Conservation (phyloP, 441 rosid genomes). For the Sinapis alba region DNA sequence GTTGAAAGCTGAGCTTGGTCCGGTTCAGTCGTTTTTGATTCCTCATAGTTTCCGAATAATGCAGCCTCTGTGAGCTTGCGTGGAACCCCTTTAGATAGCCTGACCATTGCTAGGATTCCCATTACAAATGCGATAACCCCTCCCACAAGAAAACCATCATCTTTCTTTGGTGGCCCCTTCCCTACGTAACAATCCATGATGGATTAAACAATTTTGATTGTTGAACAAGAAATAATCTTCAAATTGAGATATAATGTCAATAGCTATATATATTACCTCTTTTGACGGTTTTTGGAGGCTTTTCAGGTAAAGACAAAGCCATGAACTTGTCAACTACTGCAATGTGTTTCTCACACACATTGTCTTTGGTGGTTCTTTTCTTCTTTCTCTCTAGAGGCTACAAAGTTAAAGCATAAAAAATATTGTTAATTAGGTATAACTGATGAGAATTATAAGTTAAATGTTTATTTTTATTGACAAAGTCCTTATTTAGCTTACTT, state of each 20-base stretch:
- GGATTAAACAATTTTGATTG: background rate
- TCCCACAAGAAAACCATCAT: slow-evolving; percentile 41
- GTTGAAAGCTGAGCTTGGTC: slow-evolving; percentile 35
- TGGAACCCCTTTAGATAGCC: slow-evolving; percentile 65
- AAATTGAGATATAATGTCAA: background rate
- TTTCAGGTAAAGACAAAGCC: slow-evolving; percentile 50
- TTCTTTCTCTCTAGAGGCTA: slow-evolving; percentile 46
- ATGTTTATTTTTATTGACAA: background rate
- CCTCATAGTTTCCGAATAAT: slow-evolving; percentile 46
- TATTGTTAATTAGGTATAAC: background rate
- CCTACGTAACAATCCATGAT: slow-evolving; percentile 26
- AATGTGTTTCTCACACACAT: slow-evolving; percentile 33
- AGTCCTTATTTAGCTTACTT: background rate
- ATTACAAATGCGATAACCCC: slow-evolving; percentile 61
- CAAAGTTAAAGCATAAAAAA: background rate
- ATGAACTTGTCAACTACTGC: slow-evolving; percentile 59
- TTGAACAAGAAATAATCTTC: background rate
- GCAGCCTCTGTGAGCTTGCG: slow-evolving; percentile 61
- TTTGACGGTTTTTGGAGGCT: background rate
- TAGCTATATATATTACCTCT: slow-evolving; percentile 12
- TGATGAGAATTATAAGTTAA: background rate
- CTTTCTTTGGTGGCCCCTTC: slow-evolving; percentile 32
- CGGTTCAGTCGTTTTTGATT: slow-evolving; percentile 27
- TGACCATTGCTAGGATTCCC: slow-evolving; percentile 68
- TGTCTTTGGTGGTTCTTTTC: slow-evolving; percentile 21